Percentiles rank a stretch among this genome's conserved stretches.
phyloP scores from a whole-genome alignment of 805 yeast species.

The Candida pseudofarinosa region DNA sequence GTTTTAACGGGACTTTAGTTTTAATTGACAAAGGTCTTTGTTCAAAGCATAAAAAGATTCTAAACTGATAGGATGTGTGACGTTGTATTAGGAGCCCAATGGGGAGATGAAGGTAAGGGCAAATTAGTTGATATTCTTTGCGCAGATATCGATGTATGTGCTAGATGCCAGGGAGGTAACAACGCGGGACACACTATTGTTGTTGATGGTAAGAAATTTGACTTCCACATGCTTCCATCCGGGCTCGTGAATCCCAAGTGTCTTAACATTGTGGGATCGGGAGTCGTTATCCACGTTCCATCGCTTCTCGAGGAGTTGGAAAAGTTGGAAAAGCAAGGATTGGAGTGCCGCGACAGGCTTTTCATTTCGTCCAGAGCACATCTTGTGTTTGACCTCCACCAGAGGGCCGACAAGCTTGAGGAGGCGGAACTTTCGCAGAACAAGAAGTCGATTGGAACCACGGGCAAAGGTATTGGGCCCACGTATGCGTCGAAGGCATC shows the following conservation, averaged over 20 bases:
- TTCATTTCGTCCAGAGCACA: slow-evolving; percentile 93
- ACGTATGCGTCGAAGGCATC: slow-evolving; percentile 96
- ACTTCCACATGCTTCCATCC: slow-evolving; percentile 98
- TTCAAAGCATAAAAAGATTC: slow-evolving; percentile 1
- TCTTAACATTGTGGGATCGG: slow-evolving; percentile 85
- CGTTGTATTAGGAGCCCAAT: slow-evolving; percentile 96
- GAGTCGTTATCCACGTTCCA: slow-evolving; percentile 90
- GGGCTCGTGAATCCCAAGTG: slow-evolving; percentile 96
- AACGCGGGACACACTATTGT: slow-evolving; percentile 99
- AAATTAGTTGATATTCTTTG: slow-evolving; percentile 93
- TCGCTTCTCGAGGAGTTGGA: slow-evolving; percentile 86
- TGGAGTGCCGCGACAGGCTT: slow-evolving; percentile 68
- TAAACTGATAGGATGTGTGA: slow-evolving; percentile 53
- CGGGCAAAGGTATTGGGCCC: slow-evolving; percentile 99
- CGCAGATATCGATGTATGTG: slow-evolving; percentile 93
- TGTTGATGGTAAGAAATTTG: slow-evolving; percentile 82
- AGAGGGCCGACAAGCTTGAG: slow-evolving; percentile 90
- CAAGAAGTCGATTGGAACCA: slow-evolving; percentile 91
- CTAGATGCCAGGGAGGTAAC: slow-evolving; percentile 98
- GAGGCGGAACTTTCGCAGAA: slow-evolving; percentile 81
- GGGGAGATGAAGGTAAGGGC: slow-evolving; percentile 99
- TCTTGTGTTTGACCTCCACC: slow-evolving; percentile 96
- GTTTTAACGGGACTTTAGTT: slow-evolving; percentile 15
- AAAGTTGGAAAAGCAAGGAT: slow-evolving; percentile 77
- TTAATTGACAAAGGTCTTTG: slow-evolving; percentile 11